Evolutionary conservation across 2,329 filamentous ascomycete genomes (phyloP).

Genomic region (Knufia petricola): DNA sequence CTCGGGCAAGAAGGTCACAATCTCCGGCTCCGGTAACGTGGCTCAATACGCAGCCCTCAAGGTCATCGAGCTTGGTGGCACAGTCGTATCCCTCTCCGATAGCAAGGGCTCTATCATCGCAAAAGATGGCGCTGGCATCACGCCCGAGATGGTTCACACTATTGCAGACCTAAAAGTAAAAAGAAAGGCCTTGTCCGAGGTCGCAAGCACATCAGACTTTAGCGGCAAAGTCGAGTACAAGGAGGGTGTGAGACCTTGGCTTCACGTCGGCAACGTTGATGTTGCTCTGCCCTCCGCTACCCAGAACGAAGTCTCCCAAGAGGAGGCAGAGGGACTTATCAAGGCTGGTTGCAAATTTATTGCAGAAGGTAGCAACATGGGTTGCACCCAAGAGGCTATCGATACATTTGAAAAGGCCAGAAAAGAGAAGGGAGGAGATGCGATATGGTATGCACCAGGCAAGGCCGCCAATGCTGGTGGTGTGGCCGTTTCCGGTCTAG

Average conservation of each 20-base stretch:
- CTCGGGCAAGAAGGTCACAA: constrained; percentile 82
- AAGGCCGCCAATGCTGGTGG: constrained; percentile 97
- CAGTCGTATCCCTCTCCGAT: constrained; percentile 87
- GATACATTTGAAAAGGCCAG: constrained; percentile 79
- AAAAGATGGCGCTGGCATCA: constrained; percentile 60
- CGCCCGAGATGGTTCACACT: constrained; percentile 63
- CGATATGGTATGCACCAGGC: constrained; percentile 92
- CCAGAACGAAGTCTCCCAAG: constrained; percentile 91
- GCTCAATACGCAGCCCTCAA: constrained; percentile 96
- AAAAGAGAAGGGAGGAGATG: constrained; percentile 54
- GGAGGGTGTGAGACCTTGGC: constrained; percentile 80
- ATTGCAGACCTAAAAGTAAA: constrained; percentile 82
- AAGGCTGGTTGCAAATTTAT: constrained; percentile 70
- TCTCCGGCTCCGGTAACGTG: constrained; percentile 96
- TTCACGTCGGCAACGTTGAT: constrained; percentile 79
- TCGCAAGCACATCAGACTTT: constrained; percentile 48
- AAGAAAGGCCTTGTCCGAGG: constrained; percentile 69
- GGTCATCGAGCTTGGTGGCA: constrained; percentile 88
- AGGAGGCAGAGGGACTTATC: constrained; percentile 78
- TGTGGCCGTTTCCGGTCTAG: constrained; percentile 91
- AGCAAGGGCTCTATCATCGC: constrained; percentile 76
- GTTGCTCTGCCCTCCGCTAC: constrained; percentile 87
- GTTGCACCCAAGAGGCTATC: constrained; percentile 91
- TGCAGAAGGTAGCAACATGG: constrained; percentile 98
- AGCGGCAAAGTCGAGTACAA: constrained; percentile 71